phyloP scores from a whole-genome alignment of 495 filamentous ascomycete species.

The Choiromyces venosus region DNA sequence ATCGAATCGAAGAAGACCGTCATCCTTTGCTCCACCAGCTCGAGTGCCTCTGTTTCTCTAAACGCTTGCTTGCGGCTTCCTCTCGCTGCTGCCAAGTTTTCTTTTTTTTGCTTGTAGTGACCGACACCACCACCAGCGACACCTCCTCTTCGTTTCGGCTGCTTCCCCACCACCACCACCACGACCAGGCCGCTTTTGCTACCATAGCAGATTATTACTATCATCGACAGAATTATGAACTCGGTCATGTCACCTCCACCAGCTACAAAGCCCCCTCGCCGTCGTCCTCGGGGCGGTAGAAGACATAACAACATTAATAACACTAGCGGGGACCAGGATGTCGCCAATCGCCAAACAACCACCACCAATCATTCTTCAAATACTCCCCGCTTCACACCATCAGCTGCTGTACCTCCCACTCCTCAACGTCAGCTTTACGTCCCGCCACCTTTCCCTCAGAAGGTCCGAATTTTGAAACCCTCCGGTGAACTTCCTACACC shows the following conservation, averaged over 20 bases:
- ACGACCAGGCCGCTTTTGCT: background rate
- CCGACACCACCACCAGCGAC: background rate
- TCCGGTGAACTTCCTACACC: too few species aligned
- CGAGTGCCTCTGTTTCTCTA: background rate
- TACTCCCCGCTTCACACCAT: background rate
- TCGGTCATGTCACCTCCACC: conserved; percentile 1
- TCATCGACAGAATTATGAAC: background rate
- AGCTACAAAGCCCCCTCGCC: background rate
- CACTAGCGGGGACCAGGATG: background rate
- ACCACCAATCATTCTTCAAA: background rate
- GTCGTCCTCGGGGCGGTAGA: background rate
- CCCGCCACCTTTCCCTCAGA: background rate
- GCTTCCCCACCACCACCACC: background rate
- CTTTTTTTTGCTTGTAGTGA: background rate
- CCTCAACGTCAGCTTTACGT: background rate
- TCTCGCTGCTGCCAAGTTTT: background rate
- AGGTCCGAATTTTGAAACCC: background rate
- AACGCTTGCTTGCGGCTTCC: background rate
- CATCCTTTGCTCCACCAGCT: background rate
- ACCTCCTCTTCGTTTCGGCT: background rate
- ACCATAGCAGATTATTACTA: background rate
- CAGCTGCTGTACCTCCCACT: background rate
- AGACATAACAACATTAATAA: background rate
- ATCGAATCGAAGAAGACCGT: background rate
- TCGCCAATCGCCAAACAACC: background rate